Evolutionary conservation across 805 yeast genomes (phyloP), one percentile per base, ranked within the genome.

Genomic region (Saccharomycopsis oosterbeekiorum): DNA sequence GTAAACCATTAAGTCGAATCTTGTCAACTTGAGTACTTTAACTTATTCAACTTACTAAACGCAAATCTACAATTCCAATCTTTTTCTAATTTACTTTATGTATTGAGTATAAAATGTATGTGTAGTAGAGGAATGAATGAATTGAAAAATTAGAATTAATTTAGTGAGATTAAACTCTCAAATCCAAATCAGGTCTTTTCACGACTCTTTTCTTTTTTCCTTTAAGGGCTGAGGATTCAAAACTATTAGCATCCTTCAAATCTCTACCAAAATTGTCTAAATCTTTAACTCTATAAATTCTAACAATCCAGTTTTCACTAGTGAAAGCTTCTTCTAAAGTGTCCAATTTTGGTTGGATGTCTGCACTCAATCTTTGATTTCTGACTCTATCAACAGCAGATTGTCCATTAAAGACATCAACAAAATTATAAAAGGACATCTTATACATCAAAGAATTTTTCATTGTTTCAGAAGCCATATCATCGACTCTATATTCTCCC

Each of bases 291-390:
- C 90, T 88, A 77, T 89, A 94, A 64, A 94, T 82, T 75, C 99
- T 84, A 19, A 94, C 97, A 67, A 94, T 81, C 97, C 97, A 96
- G 79, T 94, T 96, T 71, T 91, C 96, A 56, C 93, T 80, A 1
- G 99, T 94, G 76, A 86, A 94, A 0, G 86, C 99, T 78, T 94
- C 99, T 69, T 94, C 98, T 50, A 93, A 78, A 59, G 85, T 85
- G 70, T 86, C 86, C 68, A 93, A 78, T 50, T 82, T 78, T 40
- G 80, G 80, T 53, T 82, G 77, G 58, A 76, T 75, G 26, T 70
- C 69, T 1, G 75, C 71, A 1, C 85, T 83, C 65, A 94, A 84
- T 62, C 75, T 77, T 75, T 94, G 98, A 66, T 84, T 82, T 74
- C 99, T 88, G 8, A 92, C 97, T 70, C 97, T 82, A 78, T 94